A percentile compares a stretch with the other conserved stretches of the same genome.
phyloP scores from a whole-genome alignment of 2,329 filamentous ascomycete genomes.

The Aspergillus persii region DNA sequence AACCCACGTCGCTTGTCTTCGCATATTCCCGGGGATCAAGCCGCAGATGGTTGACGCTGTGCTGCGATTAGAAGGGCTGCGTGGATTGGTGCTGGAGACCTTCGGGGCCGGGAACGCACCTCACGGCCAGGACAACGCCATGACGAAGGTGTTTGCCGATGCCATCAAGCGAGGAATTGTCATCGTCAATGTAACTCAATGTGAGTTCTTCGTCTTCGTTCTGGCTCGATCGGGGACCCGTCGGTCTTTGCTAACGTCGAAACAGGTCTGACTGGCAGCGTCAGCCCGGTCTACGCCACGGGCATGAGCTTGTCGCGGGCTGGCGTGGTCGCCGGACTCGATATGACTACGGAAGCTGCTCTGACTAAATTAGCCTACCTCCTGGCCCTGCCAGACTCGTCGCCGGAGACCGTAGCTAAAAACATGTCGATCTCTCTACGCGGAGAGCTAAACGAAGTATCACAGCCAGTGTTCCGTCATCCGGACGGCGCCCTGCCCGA shows the following conservation, averaged over 20 bases:
- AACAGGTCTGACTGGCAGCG: constrained; percentile 61
- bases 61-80: constrained; percentile 69
- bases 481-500: constrained; percentile 59
- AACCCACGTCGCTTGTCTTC: constrained; percentile 82
- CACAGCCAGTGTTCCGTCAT: constrained; percentile 72
- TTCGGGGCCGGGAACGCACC: constrained; percentile 93
- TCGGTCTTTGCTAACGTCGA: constrained; percentile 17
- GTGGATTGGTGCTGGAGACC: constrained; percentile 82
- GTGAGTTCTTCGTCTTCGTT: constrained; percentile 52
- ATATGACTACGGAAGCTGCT: constrained; percentile 86
- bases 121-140: constrained; percentile 72
- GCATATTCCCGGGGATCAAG: constrained; percentile 88
- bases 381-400: constrained; percentile 65
- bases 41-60: constrained; percentile 91
- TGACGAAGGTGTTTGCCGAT: constrained; percentile 73
- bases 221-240: constrained; percentile 33
- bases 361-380: constrained; percentile 89
- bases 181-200: constrained; percentile 90
- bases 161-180: constrained; percentile 79
- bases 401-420: constrained; percentile 62
- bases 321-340: constrained; percentile 84
- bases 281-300: constrained; percentile 74
- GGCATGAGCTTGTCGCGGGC: constrained; percentile 75
- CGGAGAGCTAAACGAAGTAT: constrained; percentile 80
- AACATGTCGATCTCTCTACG: constrained; percentile 73